These are phyloP conservation scores for Fusarium liriodendri DNA, from an alignment of 2,329 filamentous ascomycete genomes.

Conservation along the genomic window DNA sequence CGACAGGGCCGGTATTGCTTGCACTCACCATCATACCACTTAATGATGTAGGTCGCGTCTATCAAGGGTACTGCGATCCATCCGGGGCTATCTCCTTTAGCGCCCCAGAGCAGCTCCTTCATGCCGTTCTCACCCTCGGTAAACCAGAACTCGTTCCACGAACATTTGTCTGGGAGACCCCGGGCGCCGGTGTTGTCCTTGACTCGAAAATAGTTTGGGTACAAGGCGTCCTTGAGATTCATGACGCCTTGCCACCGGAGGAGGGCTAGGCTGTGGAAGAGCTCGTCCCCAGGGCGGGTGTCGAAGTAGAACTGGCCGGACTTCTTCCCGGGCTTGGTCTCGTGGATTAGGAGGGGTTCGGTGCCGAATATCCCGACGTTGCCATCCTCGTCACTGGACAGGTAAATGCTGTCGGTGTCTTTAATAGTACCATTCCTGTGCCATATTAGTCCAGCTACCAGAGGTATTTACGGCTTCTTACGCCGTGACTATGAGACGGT, in stretches of 20 bases:
- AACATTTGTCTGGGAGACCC: neutral
- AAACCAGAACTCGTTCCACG: conserved; percentile 18
- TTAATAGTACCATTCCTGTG: neutral
- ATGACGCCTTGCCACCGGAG: conserved; percentile 16
- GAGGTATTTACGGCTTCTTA: neutral
- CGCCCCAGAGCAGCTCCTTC: conserved; percentile 8
- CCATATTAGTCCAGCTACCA: neutral
- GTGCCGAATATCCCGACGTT: conserved; percentile 10
- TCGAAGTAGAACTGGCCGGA: neutral
- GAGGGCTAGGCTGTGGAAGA: conserved; percentile 20
- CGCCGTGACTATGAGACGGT: conserved; percentile 15
- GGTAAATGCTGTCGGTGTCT: conserved; percentile 10
- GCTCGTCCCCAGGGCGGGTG: conserved; percentile 3
- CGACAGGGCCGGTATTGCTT: neutral
- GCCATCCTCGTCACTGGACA: neutral
- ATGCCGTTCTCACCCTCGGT: neutral
- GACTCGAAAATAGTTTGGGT: neutral
- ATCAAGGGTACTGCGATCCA: conserved; percentile 21
- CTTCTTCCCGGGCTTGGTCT: neutral
- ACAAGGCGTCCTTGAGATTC: conserved; percentile 1
- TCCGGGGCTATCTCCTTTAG: conserved; percentile 5
- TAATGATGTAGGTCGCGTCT: conserved; percentile 9
- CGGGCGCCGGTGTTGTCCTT: neutral
- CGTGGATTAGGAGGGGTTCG: neutral
- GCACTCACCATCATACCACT: conserved; percentile 23